A percentile compares a stretch with the other conserved stretches of the same genome.
These are phyloP conservation scores for Limnomonas spitsbergensis DNA, from an alignment of 139 green algal species.

Conservation along the genomic window DNA sequence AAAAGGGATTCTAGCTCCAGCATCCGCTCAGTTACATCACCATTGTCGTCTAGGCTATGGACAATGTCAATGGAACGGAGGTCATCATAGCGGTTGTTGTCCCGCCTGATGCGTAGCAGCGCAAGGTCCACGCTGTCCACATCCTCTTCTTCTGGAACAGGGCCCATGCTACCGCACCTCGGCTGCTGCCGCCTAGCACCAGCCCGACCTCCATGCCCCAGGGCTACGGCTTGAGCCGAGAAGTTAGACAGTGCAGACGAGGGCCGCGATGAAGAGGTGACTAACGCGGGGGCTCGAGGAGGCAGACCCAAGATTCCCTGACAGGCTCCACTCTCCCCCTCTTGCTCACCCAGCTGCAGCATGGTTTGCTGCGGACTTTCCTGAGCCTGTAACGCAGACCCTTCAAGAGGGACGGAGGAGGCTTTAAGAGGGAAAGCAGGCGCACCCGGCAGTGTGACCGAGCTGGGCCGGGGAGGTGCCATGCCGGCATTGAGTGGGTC, in stretches of 20 bases:
- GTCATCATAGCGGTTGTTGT: background rate
- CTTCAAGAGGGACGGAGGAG: no score
- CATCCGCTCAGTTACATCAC: background rate
- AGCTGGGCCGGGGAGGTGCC: no score
- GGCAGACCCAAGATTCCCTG: no score
- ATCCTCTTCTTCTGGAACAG: background rate
- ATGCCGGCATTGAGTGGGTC: no score
- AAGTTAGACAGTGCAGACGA: background rate
- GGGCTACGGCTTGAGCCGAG: background rate
- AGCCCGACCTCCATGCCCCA: conserved; percentile 6
- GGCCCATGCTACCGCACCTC: background rate
- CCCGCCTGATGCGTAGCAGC: conserved; percentile 1
- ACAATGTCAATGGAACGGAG: background rate
- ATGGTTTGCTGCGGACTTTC: no score
- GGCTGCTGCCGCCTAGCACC: no score
- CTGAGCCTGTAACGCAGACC: no score
- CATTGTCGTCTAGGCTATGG: no score
- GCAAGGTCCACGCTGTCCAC: conserved; percentile 15
- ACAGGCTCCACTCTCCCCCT: no score
- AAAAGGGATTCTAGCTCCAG: background rate
- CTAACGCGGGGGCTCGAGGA: background rate
- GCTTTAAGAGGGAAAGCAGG: no score
- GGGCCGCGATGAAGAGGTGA: background rate
- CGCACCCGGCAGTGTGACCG: no score
- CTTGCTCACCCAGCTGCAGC: no score